Base-by-base conservation (phyloP, 208 protist genomes). In the Leishmania braziliensis region DNA sequence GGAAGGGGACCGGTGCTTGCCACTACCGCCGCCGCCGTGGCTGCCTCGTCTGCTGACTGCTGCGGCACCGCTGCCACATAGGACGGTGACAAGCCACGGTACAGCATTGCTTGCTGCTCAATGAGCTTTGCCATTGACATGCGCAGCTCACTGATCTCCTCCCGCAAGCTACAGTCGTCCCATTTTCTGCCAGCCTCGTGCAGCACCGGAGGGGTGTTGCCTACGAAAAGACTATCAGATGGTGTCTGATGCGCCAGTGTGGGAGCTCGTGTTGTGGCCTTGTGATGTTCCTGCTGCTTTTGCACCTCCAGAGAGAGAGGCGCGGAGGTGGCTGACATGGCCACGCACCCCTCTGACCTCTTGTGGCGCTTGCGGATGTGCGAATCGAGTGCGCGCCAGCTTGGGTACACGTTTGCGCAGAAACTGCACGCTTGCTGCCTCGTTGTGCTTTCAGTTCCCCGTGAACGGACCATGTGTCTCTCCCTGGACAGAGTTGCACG, bases 301-400 rank as follows among this genome's bases (percentile, higher is more conserved):
- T 74, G 43, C 62, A 53, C 16, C 75, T 77, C 5, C 74, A 74
- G 2, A 16, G 62, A 53, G 75, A 82, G 75, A n/a, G 79, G 80
- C 2, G 83, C 79, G 8, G 86, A 84, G 3, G 78, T 75, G 2
- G 89, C 86, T 0, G 89, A 84, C 72, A 91, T 86, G 10, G 78
- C 66, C 2, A 90, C 86, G 46, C 88, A 90, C 4, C 85, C 78
- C 20, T 84, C 23, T 51, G 82, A 53, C 9, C 87, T 85, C 39
- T 87, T 89, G 77, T 96, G 91, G 0, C 91, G 91, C 78, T 96
- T 96, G 9, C 83, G 71, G 46, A 90, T 84, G 84, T 96, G 93
- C 23, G 93, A 96, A 29, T 93, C 76, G 14, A 96, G 78, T 9
- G 93, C 90, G 33, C 86, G 84, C 1, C 74, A 69, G 23, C 81